A percentile compares a stretch with the other conserved stretches of the same genome.
These are phyloP conservation scores for Chalara sp. DNA, from an alignment of 2,329 filamentous ascomycete genomes.

Conservation along the genomic window DNA sequence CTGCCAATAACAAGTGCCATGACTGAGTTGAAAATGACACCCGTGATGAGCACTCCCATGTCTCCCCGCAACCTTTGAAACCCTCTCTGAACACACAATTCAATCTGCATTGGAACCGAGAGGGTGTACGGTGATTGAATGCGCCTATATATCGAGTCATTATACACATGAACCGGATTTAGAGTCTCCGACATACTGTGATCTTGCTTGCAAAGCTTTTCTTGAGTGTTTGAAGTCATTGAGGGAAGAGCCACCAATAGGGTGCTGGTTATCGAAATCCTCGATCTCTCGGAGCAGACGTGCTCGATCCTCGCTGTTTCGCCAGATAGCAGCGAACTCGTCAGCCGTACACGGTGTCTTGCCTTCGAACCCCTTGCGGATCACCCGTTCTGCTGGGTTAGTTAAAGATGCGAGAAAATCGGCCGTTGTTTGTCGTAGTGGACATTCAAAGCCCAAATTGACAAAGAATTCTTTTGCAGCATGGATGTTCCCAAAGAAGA, in stretches of 20 bases:
- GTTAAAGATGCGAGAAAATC: constrained; percentile 77
- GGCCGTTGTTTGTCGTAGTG: constrained; percentile 44
- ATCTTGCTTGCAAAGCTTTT: constrained; percentile 19
- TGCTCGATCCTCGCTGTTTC: constrained; percentile 38
- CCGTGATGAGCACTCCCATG: constrained; percentile 57
- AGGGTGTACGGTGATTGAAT: constrained; percentile 75
- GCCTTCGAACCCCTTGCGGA: constrained; percentile 49
- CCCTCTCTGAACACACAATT: constrained; percentile 74
- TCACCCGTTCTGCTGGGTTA: constrained; percentile 48
- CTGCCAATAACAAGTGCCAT: constrained; percentile 58
- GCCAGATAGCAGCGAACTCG: constrained; percentile 47
- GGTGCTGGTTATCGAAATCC: constrained; percentile 40
- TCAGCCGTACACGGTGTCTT: constrained; percentile 46
- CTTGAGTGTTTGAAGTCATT: constrained; percentile 29
- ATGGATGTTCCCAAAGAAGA: constrained; percentile 61
- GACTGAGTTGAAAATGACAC: constrained; percentile 24
- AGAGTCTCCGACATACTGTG: too few species aligned
- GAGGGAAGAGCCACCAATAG: constrained; percentile 23
- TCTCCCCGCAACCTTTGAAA: constrained; percentile 73
- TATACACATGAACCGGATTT: too few species aligned
- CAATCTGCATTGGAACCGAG: constrained; percentile 67
- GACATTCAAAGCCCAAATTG: constrained; percentile 65
- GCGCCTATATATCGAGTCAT: too few species aligned
- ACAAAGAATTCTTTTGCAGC: constrained; percentile 63
- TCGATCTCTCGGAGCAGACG: constrained; percentile 40